Evolutionary conservation across 2,329 filamentous ascomycete species (phyloP), one percentile per base, ranked within the genome.

Genomic region (Diaporthe capsici): DNA sequence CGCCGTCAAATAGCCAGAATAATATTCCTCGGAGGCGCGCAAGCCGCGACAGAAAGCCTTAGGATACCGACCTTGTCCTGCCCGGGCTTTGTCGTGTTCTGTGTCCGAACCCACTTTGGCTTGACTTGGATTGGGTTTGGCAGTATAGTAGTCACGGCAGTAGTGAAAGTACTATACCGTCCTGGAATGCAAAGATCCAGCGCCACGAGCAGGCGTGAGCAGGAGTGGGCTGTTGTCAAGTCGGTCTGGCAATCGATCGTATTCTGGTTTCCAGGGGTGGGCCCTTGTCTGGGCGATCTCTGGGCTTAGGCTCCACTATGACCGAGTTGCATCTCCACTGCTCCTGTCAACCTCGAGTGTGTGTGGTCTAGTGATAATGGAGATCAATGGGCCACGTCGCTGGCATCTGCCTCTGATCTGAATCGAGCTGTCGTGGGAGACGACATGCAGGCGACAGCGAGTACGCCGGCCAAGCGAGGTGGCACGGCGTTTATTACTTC

Each of bases 21-120:
- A 42, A 61, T 67, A 31, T 47, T 20, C 31, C 22, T 53, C 31
- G 63, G 47, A 76, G 44, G 65, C 74, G 74, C 74, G 74, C 53
- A 20, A 73, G 74, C 74, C 74, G 74, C 74, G 71, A 55, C 2
- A 4, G 49, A 25, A 42, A 25, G 34, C 4, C 10, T n/a, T 4
- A 28, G 7, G 20, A 25, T 13, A 17, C 20, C 8, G 55, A 34
- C 68, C 4, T 25, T 51, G 28, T 37, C 63, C 44, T 49, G 47
- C 13, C 47, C 31, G 22, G n/a, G 31, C 7, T 22, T 20, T 49
- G 25, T 65, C 39, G 39, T 34, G 17, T 65, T 20, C 25, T 49
- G 42, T 34, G 28, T 15, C 63, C 63, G 44, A 49, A 17, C 34
- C 63, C 31, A 49, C 31, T 25, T 20, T 25, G 63, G 42, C 44